Conservation (phyloP, 2,329 filamentous ascomycete species). For the Dactylonectria macrodidyma region DNA sequence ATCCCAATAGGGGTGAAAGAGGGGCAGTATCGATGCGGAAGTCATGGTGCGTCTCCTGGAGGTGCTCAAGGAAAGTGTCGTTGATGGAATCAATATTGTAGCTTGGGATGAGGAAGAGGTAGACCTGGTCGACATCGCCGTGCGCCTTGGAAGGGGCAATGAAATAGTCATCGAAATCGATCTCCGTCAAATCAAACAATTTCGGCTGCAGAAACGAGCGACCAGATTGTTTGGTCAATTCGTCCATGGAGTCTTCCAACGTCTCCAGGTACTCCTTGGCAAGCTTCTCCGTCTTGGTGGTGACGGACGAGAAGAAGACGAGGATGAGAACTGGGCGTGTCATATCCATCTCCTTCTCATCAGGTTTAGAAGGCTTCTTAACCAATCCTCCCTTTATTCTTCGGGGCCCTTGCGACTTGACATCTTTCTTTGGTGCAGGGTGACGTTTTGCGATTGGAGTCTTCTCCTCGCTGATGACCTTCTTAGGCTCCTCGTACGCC, state of each 20-base stretch:
- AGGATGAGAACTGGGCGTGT: slow-evolving; percentile 76
- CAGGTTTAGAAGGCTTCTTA: slow-evolving; percentile 49
- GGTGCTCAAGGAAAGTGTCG: slow-evolving; percentile 87
- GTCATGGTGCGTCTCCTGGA: slow-evolving; percentile 95
- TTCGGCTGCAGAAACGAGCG: slow-evolving; percentile 70
- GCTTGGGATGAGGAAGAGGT: slow-evolving; percentile 87
- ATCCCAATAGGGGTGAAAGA: slow-evolving; percentile 82
- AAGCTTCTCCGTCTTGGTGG: slow-evolving; percentile 83
- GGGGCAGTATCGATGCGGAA: slow-evolving; percentile 95
- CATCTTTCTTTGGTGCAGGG: slow-evolving; percentile 47
- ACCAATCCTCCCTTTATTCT: slow-evolving; percentile 63
- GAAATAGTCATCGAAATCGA: slow-evolving; percentile 96
- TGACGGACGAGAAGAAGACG: slow-evolving; percentile 92
- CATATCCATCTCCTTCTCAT: slow-evolving; percentile 48
- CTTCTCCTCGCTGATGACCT: slow-evolving; percentile 34
- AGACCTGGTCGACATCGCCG: slow-evolving; percentile 77
- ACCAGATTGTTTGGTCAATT: slow-evolving; percentile 57
- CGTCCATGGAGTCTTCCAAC: slow-evolving; percentile 67
- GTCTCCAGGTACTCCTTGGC: slow-evolving; percentile 74
- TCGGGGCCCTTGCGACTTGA: slow-evolving; percentile 60
- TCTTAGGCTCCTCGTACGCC: slow-evolving; percentile 48
- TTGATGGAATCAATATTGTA: slow-evolving; percentile 97
- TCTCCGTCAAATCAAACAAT: slow-evolving; percentile 83
- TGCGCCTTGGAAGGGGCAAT: slow-evolving; percentile 78
- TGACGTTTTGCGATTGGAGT: slow-evolving; percentile 35